Evolutionary conservation across 1,284 basidiomycete species (phyloP), one percentile per base, ranked within the genome.

Genomic region (Malassezia japonica): DNA sequence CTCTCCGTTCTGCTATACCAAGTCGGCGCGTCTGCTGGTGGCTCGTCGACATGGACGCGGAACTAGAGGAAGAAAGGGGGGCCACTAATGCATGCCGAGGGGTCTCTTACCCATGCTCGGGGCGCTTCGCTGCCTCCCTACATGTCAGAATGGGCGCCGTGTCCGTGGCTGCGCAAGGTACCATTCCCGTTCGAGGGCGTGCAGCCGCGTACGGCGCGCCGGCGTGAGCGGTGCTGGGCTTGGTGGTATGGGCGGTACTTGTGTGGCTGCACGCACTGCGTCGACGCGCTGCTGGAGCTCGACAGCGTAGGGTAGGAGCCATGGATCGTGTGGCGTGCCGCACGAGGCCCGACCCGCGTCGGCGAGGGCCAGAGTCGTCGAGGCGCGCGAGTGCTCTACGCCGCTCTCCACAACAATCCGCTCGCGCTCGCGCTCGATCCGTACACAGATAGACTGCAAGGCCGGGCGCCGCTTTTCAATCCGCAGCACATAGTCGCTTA

Each of bases 101-200:
- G 12, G 25, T 24, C 6, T 43, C 2, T 15, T 10, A 21, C 35
- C 44, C 18, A 34, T 52, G 50, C 29, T 42, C 37, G 46, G 40
- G 46, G 50, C 45, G 50, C 50, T 53, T 53, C 50, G 50, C 50
- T 42, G 50, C 50, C 50, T 32, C 39, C 44, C 46, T 23, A 53
- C 50, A 53, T 23, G 12, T 42, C 10, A 42, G 31, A 33, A 46
- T 35, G 24, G 45, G 9, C 18, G 25, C 5, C 34, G 45, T 23
- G 12, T 9, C 8, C 34, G 15, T 31, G 40, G 20, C 29, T 24
- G 23, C 6, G 20, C 16, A 15, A 40, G 23, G 33, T 52, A 52
- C 50, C 50, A 52, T 9, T 28, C n/a, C 10, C 32, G 36, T 16
- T 52, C 50, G 4, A 39, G 36, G 16, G 16, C 44, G 12, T 32